Conservation (phyloP, 495 filamentous ascomycete species). For the Xylaria cubensis region DNA sequence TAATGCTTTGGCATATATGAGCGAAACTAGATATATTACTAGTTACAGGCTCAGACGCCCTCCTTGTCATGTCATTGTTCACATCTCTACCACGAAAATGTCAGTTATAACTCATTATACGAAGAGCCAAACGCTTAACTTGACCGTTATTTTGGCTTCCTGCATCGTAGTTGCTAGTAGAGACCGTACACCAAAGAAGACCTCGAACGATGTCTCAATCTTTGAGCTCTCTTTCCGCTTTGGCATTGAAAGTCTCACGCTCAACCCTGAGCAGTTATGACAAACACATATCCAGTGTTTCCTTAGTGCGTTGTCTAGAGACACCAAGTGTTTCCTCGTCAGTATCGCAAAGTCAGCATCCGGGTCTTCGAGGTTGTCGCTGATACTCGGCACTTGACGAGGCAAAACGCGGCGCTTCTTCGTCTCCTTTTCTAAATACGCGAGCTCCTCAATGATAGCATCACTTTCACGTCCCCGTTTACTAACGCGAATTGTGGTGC, state of each 20-base stretch:
- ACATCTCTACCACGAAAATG: neutral
- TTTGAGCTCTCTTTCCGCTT: conserved; percentile 17
- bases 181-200: conserved; percentile 39
- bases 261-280: conserved; percentile 44
- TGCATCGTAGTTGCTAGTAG: conserved; percentile 36
- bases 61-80: neutral
- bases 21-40: neutral
- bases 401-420: neutral
- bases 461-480: conserved; percentile 3
- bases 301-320: conserved; percentile 32
- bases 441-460: neutral
- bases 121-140: conserved; percentile 35
- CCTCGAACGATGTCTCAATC: neutral
- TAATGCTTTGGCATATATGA: conserved; percentile 5
- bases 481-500: conserved; percentile 1
- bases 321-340: conserved; percentile 6
- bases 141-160: conserved; percentile 43
- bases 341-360: neutral
- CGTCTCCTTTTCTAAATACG: neutral
- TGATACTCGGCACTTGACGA: neutral
- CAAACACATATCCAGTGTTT: conserved; percentile 42
- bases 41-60: neutral
- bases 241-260: conserved; percentile 40
- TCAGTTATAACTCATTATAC: conserved; percentile 28
- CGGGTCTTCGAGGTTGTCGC: neutral